phyloP scores from a whole-genome alignment of 305 asterid species.

The Fraxinus albicans region DNA sequence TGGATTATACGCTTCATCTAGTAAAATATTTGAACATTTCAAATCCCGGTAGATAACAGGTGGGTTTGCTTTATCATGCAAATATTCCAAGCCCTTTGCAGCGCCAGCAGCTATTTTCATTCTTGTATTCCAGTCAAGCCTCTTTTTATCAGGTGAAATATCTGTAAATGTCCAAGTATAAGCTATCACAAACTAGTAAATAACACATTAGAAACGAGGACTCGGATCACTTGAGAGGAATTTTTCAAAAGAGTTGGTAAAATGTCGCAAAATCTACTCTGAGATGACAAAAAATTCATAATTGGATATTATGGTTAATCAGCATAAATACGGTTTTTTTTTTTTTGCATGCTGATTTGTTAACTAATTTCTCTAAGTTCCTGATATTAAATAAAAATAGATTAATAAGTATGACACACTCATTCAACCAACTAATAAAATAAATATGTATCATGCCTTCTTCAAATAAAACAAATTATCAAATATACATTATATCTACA shows the following conservation, averaged over 20 bases:
- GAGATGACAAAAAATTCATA: neutral
- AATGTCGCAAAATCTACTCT: neutral
- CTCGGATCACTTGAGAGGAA: neutral
- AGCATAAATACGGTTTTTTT: neutral
- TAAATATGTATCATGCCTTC: neutral
- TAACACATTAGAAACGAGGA: neutral
- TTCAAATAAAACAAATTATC: neutral
- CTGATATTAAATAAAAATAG: neutral
- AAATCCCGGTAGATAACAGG: slow-evolving; percentile 11
- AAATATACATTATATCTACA: neutral
- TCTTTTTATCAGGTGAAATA: slow-evolving; percentile 8
- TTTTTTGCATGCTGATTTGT: neutral
- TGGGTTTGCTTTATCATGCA: slow-evolving; percentile 11
- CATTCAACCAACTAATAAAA: neutral
- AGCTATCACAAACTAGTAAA: neutral
- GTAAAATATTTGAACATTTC: slow-evolving; percentile 6
- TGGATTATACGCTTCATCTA: slow-evolving; percentile 9
- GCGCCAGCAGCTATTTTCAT: slow-evolving; percentile 10
- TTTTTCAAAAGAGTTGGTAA: neutral
- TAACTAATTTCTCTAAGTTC: neutral
- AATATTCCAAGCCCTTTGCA: slow-evolving; percentile 16
- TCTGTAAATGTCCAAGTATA: neutral
- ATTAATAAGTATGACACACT: neutral
- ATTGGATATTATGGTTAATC: neutral
- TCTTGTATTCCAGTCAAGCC: slow-evolving; percentile 15